phyloP scores from a whole-genome alignment of 2,329 filamentous ascomycete species.

The Neophaeococcomyces mojaviensis region DNA sequence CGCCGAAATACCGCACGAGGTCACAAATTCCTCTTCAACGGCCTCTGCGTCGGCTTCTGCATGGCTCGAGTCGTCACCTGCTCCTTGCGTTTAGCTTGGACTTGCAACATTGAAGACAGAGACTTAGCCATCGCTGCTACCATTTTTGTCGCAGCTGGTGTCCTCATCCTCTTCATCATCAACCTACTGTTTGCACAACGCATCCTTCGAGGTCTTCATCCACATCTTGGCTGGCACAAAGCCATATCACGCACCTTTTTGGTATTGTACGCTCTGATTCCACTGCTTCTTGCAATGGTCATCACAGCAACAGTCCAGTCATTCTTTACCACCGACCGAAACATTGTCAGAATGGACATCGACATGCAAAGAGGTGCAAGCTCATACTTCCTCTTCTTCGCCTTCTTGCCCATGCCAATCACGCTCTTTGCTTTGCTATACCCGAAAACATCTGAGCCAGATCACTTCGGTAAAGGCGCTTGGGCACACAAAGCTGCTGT shows the following conservation, averaged over 20 bases:
- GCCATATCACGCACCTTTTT: conserved; percentile 47
- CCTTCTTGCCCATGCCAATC: conserved; percentile 60
- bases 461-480: conserved; percentile 60
- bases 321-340: conserved; percentile 56
- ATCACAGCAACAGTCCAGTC: conserved; percentile 58
- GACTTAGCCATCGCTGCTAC: conserved; percentile 49
- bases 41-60: conserved; percentile 41
- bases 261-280: conserved; percentile 51
- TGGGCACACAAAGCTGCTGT: conserved; percentile 61
- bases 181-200: conserved; percentile 73
- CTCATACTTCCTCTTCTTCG: conserved; percentile 56
- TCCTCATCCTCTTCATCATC: conserved; percentile 68
- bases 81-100: conserved; percentile 48
- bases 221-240: conserved; percentile 60
- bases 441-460: conserved; percentile 39
- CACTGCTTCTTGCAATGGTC: conserved; percentile 56
- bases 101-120: conserved; percentile 37
- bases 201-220: conserved; percentile 65
- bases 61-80: conserved; percentile 42
- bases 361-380: conserved; percentile 56
- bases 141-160: conserved; percentile 66
- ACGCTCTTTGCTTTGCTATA: conserved; percentile 40
- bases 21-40: conserved; percentile 45
- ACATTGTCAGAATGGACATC: conserved; percentile 47
- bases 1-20: conserved; percentile 33